Conservation (phyloP, 2,329 filamentous ascomycete genomes). For the Apiospora pterosperma region DNA sequence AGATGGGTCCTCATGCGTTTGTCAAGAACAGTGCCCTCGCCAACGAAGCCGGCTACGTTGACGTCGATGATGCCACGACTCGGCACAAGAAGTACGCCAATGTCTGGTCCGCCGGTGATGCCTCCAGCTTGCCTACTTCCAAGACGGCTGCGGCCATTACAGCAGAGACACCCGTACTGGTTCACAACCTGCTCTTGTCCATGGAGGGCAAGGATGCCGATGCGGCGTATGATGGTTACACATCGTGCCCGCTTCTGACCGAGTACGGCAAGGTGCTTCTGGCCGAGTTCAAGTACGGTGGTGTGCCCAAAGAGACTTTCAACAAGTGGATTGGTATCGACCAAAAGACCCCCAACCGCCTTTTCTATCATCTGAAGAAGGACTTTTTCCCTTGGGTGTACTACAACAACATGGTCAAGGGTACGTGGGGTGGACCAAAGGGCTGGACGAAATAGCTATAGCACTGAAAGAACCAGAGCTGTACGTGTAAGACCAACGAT, state of each 20-base stretch:
- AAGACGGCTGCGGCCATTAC: conserved; percentile 45
- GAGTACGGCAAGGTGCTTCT: conserved; percentile 42
- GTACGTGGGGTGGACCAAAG: conserved; percentile 4
- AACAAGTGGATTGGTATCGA: conserved; percentile 26
- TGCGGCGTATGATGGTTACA: conserved; percentile 40
- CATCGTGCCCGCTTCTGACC: conserved; percentile 42
- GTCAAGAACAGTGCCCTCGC: conserved; percentile 39
- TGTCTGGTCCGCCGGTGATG: conserved; percentile 37
- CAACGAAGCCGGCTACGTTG: conserved; percentile 29
- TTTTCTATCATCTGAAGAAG: conserved; percentile 43
- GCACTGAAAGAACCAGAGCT: not conserved
- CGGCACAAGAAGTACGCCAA: conserved; percentile 33
- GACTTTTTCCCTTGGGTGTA: conserved; percentile 31
- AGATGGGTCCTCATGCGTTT: conserved; percentile 50
- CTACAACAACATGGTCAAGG: conserved; percentile 6
- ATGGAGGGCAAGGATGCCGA: conserved; percentile 30
- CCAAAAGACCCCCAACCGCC: conserved; percentile 34
- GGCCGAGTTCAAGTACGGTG: conserved; percentile 46
- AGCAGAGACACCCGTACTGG: conserved; percentile 38
- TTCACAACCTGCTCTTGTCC: conserved; percentile 35
- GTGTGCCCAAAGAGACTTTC: conserved; percentile 43
- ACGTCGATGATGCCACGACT: conserved; percentile 30
- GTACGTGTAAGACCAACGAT: not conserved
- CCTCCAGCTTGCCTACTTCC: conserved; percentile 35
- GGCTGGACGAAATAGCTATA: not conserved